A percentile compares a stretch with the other conserved stretches of the same genome.
phyloP scores from a whole-genome alignment of 352 stramenopile genomes.

The Phytopythium aichiense region DNA sequence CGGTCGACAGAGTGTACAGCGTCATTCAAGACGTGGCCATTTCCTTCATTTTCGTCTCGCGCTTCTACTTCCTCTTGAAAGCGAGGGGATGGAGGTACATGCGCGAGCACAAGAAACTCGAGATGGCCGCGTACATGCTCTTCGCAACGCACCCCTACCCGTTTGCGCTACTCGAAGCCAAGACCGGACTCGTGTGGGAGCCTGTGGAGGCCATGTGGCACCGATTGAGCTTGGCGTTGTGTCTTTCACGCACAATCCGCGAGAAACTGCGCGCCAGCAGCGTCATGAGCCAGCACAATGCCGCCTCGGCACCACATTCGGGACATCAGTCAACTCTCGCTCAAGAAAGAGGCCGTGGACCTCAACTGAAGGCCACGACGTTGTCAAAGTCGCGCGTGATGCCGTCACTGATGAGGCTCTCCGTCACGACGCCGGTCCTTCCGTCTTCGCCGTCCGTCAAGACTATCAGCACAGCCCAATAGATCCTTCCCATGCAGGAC shows the following conservation, averaged over 20 bases:
- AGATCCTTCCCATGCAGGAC: neutral
- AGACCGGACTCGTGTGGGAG: constrained; percentile 21
- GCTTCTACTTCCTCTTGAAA: constrained; percentile 22
- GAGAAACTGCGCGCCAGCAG: neutral
- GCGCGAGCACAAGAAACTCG: constrained; percentile 9
- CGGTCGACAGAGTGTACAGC: constrained; percentile 7
- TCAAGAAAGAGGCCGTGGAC: neutral
- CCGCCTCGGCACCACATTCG: neutral
- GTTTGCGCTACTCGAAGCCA: constrained; percentile 21
- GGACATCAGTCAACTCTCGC: neutral
- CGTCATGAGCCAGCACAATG: neutral
- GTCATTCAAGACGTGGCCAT: constrained; percentile 14
- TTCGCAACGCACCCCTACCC: constrained; percentile 29
- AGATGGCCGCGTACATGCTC: constrained; percentile 14
- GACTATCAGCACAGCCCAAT: neutral
- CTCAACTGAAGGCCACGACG: neutral
- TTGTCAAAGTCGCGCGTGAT: neutral
- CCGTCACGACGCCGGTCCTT: neutral
- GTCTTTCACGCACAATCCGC: constrained; percentile 7
- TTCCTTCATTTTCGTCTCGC: constrained; percentile 18
- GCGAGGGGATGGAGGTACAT: constrained; percentile 10
- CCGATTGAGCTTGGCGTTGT: constrained; percentile 18
- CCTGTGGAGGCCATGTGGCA: constrained; percentile 26
- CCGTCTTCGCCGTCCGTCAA: neutral
- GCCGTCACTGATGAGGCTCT: neutral